These are phyloP conservation scores for Mucor racemosus DNA, from an alignment of 371 early-diverging fungal species.

Conservation along the genomic window DNA sequence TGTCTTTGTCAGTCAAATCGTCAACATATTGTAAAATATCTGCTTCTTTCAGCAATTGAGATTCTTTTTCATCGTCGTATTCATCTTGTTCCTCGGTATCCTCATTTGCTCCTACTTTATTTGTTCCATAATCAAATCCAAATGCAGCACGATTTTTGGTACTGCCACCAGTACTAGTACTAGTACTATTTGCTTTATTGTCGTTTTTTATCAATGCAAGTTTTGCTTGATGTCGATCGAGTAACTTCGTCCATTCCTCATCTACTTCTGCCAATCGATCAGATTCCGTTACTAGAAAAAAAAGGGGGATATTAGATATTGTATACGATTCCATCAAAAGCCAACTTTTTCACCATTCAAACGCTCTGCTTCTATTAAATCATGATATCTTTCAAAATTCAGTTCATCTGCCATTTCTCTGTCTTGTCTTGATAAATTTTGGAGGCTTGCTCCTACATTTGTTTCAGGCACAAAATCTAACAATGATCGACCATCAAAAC, in stretches of 20 bases:
- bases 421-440: constrained; percentile 35
- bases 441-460: constrained; percentile 12
- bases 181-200: constrained; percentile 22
- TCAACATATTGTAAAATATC: constrained; percentile 55
- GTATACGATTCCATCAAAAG: not conserved
- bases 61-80: constrained; percentile 36
- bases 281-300: constrained; percentile 40
- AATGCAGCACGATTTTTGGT: constrained; percentile 12
- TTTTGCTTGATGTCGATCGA: constrained; percentile 58
- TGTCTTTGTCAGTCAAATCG: constrained; percentile 50
- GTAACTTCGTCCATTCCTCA: constrained; percentile 57
- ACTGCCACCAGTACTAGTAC: no score
- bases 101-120: constrained; percentile 14
- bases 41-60: constrained; percentile 44
- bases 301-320: not conserved
- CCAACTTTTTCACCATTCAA: constrained; percentile 39
- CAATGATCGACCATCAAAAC: constrained; percentile 65
- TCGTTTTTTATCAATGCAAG: constrained; percentile 41
- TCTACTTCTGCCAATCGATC: constrained; percentile 55
- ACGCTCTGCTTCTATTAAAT: constrained; percentile 60
- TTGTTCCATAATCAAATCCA: constrained; percentile 53
- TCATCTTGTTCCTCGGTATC: constrained; percentile 15
- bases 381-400: constrained; percentile 63
- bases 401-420: constrained; percentile 49
- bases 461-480: constrained; percentile 56